A percentile compares a stretch with the other conserved stretches of the same genome.
These are phyloP conservation scores for Sarcodon aspratus DNA, from an alignment of 768 basidiomycete species.

Conservation along the genomic window DNA sequence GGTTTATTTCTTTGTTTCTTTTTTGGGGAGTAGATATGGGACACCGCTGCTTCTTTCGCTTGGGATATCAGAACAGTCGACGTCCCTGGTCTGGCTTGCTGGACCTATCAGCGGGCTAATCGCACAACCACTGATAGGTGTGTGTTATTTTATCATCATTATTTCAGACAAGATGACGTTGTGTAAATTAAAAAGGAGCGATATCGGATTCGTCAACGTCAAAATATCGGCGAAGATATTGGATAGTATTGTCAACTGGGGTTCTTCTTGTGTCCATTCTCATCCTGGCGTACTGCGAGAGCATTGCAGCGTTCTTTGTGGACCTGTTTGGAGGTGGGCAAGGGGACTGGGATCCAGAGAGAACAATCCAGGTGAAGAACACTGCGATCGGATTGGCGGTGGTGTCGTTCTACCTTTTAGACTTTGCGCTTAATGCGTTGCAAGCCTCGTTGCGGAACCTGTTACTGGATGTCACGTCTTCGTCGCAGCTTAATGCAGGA, in stretches of 20 bases:
- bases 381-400: conserved; percentile 81
- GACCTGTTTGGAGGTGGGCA: conserved; percentile 64
- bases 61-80: conserved; percentile 79
- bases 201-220: conserved; percentile 92
- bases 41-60: conserved; percentile 83
- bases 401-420: conserved; percentile 83
- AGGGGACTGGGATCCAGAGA: conserved; percentile 82
- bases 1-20: neutral
- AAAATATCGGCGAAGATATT: conserved; percentile 83
- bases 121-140: conserved; percentile 96
- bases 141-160: conserved; percentile 6
- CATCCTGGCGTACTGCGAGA: conserved; percentile 74
- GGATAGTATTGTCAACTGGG: conserved; percentile 82
- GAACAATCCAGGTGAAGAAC: conserved; percentile 46
- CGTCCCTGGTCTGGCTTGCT: conserved; percentile 91
- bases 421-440: conserved; percentile 94
- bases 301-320: conserved; percentile 61
- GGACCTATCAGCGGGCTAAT: conserved; percentile 92
- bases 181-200: conserved; percentile 44
- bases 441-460: conserved; percentile 91
- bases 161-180: neutral
- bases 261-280: conserved; percentile 73
- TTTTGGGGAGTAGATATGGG: conserved; percentile 56
- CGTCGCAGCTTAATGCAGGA: conserved; percentile 80
- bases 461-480: conserved; percentile 84